Evolutionary conservation across 768 basidiomycete genomes (phyloP).

Genomic region (Neoboletus brunneissimus): DNA sequence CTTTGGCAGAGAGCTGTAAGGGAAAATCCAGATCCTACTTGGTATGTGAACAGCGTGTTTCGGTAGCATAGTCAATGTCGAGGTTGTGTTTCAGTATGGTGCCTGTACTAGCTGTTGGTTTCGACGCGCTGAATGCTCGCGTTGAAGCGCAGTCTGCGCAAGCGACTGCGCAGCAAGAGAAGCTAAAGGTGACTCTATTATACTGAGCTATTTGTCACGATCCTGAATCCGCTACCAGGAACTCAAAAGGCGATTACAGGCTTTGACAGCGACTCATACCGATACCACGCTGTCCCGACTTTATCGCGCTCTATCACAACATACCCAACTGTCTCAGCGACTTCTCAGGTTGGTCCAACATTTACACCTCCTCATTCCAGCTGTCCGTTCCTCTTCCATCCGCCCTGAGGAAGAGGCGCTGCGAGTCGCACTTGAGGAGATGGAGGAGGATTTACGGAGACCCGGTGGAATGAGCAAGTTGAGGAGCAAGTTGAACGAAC

Average conservation of each 20-base stretch:
- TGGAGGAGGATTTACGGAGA: constrained; percentile 66
- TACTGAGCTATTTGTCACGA: background rate
- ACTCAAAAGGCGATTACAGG: constrained; percentile 59
- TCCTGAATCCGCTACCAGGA: constrained; percentile 41
- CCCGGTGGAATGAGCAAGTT: constrained; percentile 54
- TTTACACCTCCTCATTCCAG: constrained; percentile 74
- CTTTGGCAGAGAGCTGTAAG: constrained; percentile 76
- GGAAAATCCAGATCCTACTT: constrained; percentile 80
- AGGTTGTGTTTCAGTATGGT: constrained; percentile 52
- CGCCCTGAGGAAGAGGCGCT: constrained; percentile 79
- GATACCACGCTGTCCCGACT: constrained; percentile 68
- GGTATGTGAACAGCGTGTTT: constrained; percentile 39
- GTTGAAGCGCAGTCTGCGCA: constrained; percentile 72
- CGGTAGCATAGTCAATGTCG: background rate
- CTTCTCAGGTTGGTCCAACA: constrained; percentile 70
- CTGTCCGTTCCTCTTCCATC: constrained; percentile 70
- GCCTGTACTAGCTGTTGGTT: constrained; percentile 76
- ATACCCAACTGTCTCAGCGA: constrained; percentile 69
- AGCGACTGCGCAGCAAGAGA: constrained; percentile 63
- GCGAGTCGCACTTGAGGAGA: constrained; percentile 65
- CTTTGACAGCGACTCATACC: constrained; percentile 59
- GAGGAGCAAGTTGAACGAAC: constrained; percentile 72
- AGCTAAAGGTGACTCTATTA: constrained; percentile 46
- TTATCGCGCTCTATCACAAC: constrained; percentile 56
- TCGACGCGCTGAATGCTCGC: constrained; percentile 76